Evolutionary conservation across 768 basidiomycete species (phyloP).

Genomic region (Xerocomus spinulosus): DNA sequence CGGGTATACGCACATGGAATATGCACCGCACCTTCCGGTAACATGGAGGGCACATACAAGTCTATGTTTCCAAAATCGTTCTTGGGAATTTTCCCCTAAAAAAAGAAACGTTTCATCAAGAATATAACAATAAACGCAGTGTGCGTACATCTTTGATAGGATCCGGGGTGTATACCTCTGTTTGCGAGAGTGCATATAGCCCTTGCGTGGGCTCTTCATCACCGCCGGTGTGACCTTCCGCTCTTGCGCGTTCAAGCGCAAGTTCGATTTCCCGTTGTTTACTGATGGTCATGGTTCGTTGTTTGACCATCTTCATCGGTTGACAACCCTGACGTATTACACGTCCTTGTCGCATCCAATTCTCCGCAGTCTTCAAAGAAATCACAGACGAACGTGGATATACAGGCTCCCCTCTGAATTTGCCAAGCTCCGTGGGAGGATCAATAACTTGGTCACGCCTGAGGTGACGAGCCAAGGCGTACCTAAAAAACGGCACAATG

Average conservation of each 20-base stretch:
- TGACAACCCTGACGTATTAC: constrained; percentile 67
- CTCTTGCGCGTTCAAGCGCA: constrained; percentile 39
- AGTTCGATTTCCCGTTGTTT: constrained; percentile 69
- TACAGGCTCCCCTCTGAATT: constrained; percentile 90
- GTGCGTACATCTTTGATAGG: constrained; percentile 87
- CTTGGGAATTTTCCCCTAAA: constrained; percentile 86
- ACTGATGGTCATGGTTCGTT: constrained; percentile 75
- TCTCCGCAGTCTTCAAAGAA: constrained; percentile 86
- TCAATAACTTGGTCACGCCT: constrained; percentile 83
- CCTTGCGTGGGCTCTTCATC: constrained; percentile 76
- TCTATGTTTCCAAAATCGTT: constrained; percentile 98
- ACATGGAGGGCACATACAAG: constrained; percentile 91
- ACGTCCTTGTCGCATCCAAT: constrained; percentile 89
- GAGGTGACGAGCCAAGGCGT: constrained; percentile 81
- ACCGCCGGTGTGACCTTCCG: constrained; percentile 34
- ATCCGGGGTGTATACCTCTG: constrained; percentile 70
- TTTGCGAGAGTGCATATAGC: constrained; percentile 80
- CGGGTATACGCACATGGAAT: constrained; percentile 70
- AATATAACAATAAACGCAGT: constrained; percentile 7
- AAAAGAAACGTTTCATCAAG: constrained; percentile 10
- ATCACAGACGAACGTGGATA: constrained; percentile 82
- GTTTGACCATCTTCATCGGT: constrained; percentile 87
- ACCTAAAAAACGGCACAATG: constrained; percentile 41
- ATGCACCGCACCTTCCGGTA: constrained; percentile 82
- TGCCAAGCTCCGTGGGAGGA: constrained; percentile 77